Conservation (phyloP, 176 grass and related monocot species). For the Oryza punctata region DNA sequence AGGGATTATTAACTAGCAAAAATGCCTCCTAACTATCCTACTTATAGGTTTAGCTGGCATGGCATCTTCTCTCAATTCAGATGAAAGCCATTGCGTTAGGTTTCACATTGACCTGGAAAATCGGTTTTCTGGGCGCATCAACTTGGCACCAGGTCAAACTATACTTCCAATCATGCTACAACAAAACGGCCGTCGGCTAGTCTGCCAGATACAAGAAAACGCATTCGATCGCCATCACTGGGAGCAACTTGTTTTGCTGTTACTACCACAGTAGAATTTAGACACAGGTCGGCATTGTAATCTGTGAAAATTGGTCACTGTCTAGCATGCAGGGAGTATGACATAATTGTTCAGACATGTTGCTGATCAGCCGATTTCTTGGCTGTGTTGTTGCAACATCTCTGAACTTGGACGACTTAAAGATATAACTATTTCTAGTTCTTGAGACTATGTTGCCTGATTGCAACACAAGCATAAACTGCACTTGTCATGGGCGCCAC, state of each 20-base stretch:
- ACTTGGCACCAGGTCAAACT: constrained; percentile 28
- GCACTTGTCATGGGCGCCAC: not conserved
- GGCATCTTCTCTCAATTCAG: not conserved
- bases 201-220: constrained; percentile 32
- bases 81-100: constrained; percentile 7
- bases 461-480: constrained; percentile 11
- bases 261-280: constrained; percentile 35
- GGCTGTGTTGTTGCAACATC: not conserved
- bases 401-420: not conserved
- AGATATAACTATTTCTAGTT: constrained; percentile 1
- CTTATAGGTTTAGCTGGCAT: constrained; percentile 5
- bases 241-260: constrained; percentile 27
- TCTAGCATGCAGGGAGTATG: not conserved
- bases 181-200: constrained; percentile 25
- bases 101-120: constrained; percentile 27
- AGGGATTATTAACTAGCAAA: constrained; percentile 20
- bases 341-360: constrained; percentile 23
- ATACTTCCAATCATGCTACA: constrained; percentile 29
- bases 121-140: not conserved
- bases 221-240: constrained; percentile 34
- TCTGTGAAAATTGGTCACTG: constrained; percentile 29
- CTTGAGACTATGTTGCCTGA: constrained; percentile 4
- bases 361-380: constrained; percentile 13
- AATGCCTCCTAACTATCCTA: constrained; percentile 12
- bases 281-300: not conserved